Evolutionary conservation across 345 rosid species (phyloP), one percentile per base, ranked within the genome.

Genomic region (Linum trigynum): DNA sequence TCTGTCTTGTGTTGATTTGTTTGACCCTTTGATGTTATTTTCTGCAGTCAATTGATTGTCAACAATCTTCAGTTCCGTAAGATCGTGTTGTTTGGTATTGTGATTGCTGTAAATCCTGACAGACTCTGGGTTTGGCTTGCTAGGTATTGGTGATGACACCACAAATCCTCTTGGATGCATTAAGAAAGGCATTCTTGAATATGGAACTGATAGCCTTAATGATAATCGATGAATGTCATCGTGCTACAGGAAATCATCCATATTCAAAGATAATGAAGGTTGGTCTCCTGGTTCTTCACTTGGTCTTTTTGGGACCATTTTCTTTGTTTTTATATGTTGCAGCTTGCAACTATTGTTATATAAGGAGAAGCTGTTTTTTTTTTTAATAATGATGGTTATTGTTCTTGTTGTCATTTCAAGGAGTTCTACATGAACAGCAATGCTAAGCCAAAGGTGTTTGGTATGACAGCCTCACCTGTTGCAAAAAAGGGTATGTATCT

Each of bases 81-180:
- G 43, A 38, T 61, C 39, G 14, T 38, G 17, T 40, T 61, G 1
- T 38, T 14, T 9, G 39, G n/a, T 38, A 5, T n/a, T 16, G 23
- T 66, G 15, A 2, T 43, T 41, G 4, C 40, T 55, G 57, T 38
- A 23, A 32, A 55, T 57, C 32, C 32, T 23, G 32, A 3, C 23
- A 0, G 2, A 67, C 53, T 65, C 16, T 63, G 53, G 9, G 11
- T 68, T 38, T 45, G 73, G 53, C 69, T 60, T 67, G 69, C 59
- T 68, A 90, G 99, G 91, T 94, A 55, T 60, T 94, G 65, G 97
- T 94, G 57, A 88, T 94, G 97, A 94, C 96, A 68, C 97, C 97
- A 16, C 97, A 90, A 56, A 79, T 90, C 72, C 82, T 94, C 42
- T 69, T 86, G 74, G 88, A 94, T 81, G 84, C 88, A 61, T 80